Base-by-base conservation (phyloP, 345 rosid species). In the Eucalyptus sideroxylon region DNA sequence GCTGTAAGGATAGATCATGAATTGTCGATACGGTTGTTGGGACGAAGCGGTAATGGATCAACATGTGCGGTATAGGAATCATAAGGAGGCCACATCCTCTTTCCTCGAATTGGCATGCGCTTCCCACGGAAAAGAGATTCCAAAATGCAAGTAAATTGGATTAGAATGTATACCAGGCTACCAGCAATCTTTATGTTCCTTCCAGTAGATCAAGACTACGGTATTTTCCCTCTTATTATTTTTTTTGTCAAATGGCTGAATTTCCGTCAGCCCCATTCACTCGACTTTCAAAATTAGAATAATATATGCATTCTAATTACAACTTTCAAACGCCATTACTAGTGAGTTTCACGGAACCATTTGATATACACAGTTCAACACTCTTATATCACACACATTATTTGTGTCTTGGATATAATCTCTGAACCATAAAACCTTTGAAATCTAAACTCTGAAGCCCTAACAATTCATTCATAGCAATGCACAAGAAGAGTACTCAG, bases 91-190 rank as follows among this genome's bases (percentile, higher is more conserved):
- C 94, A 88, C 67, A 86, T 94, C 94, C 91, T 80, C 91, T 50
- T 92, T 93, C 72, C 90, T 92, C 45, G 92, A 91, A 77, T 86
- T 89, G 49, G 72, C 92, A 19, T 90, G 93, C 44, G 96, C 96
- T 92, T 89, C 91, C 96, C 94, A 93, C 80, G 50, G 77, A 77
- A 16, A 69, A 26, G 69, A 37, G 42, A 27, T 17, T 55, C 7
- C 11, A 42, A 65, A 17, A 50, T 14, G 55, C 34, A 50, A 88
- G 51, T 80, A 27, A 42, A 27, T 16, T 65, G 19, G 77, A 24
- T 56, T 56, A 56, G 62, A 65, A 65, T 15, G 77, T 16, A 65
- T 16, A n/a, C 77, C 59, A 21, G 59, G 59, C 59, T 53, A 53
- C 59, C 77, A n/a, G 77, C 21, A 8, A n/a, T 65, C 40, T n/a